Conservation (phyloP, 352 stramenopile genomes). For the Pelagophyceae sp. region DNA sequence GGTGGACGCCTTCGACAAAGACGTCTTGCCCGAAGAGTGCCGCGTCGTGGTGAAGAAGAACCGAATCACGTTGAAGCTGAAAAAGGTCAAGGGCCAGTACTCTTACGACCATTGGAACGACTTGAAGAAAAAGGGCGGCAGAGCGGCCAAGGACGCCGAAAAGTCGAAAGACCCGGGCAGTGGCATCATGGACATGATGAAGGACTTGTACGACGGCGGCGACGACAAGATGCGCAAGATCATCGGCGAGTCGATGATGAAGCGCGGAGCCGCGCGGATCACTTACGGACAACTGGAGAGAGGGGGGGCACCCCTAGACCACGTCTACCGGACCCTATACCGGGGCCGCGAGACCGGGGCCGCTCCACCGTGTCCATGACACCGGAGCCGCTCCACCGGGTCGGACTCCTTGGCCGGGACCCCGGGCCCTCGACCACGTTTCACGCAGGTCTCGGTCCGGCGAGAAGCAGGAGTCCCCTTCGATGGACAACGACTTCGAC, state of each 20-base stretch:
- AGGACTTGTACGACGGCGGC: conserved; percentile 69
- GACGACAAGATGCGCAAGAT: conserved; percentile 67
- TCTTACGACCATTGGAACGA: conserved; percentile 59
- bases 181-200: conserved; percentile 72
- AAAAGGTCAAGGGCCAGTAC: conserved; percentile 47
- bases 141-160: conserved; percentile 25
- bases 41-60: conserved; percentile 52
- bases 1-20: conserved; percentile 65
- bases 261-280: no score
- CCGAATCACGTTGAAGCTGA: conserved; percentile 52
- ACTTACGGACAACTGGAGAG: no score
- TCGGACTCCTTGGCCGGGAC: no score
- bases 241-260: conserved; percentile 41
- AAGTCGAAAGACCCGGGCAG: conserved; percentile 38
- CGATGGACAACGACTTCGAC: neutral
- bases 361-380: no score
- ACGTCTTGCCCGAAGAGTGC: conserved; percentile 55
- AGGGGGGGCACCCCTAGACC: no score
- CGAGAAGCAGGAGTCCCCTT: neutral
- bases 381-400: no score
- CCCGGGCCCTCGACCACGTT: no score
- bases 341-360: no score
- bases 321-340: no score
- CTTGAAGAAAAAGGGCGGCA: conserved; percentile 39
- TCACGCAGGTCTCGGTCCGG: neutral